Conservation (phyloP, 306 rosid species). For the Cicer chorassanicum region DNA sequence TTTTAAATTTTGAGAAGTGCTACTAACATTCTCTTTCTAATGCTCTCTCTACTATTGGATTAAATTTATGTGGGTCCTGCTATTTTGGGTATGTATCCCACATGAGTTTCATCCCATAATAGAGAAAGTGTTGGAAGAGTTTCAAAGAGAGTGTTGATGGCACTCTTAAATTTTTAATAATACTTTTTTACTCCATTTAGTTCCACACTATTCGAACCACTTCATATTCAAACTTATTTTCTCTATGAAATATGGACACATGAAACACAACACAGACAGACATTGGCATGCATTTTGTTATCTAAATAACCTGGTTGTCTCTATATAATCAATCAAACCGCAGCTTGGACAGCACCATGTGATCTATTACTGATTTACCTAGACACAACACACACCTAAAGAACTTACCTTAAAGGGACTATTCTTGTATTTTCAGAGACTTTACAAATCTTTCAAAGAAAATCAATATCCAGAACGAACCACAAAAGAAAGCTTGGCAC, state of each 20-base stretch:
- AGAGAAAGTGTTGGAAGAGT: neutral
- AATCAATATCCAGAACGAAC: conserved; percentile 83
- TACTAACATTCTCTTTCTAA: neutral
- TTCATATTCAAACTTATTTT: neutral
- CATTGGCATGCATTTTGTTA: neutral
- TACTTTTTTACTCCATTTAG: neutral
- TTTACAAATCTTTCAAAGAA: conserved; percentile 72
- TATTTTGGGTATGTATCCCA: neutral
- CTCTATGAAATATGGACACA: neutral
- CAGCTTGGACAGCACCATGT: neutral
- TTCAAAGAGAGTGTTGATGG: neutral
- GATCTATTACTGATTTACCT: neutral
- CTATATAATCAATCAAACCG: neutral
- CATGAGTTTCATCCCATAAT: neutral
- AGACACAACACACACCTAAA: neutral
- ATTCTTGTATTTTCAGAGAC: conserved; percentile 64
- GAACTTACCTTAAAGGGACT: conserved; percentile 7
- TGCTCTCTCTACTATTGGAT: neutral
- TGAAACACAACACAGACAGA: neutral
- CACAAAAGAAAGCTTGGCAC: conserved; percentile 77
- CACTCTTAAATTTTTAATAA: neutral
- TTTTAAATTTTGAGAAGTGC: neutral
- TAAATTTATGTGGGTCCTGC: neutral
- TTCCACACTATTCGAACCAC: neutral
- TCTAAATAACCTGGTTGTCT: neutral